These are phyloP conservation scores for Apiotrichum veenhuisii DNA, from an alignment of 1,284 basidiomycete genomes.

Conservation along the genomic window DNA sequence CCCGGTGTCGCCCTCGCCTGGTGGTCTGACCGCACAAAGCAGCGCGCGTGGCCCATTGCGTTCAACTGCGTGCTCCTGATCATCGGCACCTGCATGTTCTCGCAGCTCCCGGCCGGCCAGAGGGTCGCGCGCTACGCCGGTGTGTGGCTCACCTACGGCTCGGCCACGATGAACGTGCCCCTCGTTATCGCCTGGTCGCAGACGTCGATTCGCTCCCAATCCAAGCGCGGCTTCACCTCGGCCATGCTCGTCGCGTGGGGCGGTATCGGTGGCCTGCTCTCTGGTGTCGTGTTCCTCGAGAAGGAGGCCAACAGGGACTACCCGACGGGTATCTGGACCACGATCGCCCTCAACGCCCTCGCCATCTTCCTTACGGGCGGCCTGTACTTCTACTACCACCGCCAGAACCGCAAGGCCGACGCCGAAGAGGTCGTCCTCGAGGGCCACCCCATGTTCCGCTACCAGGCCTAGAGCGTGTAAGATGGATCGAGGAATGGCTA, in stretches of 20 bases:
- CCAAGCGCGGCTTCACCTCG: slow-evolving; percentile 39
- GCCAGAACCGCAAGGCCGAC: slow-evolving; percentile 16
- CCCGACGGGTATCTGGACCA: slow-evolving; percentile 19
- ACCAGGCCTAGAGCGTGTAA: slow-evolving; percentile 7
- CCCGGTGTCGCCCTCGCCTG: slow-evolving; percentile 41
- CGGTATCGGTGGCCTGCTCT: slow-evolving; percentile 19
- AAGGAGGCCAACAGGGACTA: slow-evolving; percentile 15
- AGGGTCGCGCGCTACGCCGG: slow-evolving; percentile 12
- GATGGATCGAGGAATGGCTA: too few relatives aligned
- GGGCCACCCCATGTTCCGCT: slow-evolving; percentile 9
- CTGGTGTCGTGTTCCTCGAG: slow-evolving; percentile 15
- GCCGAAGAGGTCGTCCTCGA: slow-evolving; percentile 10
- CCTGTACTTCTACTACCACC: not conserved
- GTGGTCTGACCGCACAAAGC: slow-evolving; percentile 38
- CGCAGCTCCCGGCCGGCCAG: not conserved
- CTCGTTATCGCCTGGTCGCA: slow-evolving; percentile 41
- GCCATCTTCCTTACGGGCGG: slow-evolving; percentile 15
- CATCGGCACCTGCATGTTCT: slow-evolving; percentile 11
- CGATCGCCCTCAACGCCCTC: slow-evolving; percentile 7
- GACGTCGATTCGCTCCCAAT: slow-evolving; percentile 51
- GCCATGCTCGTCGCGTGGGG: slow-evolving; percentile 17
- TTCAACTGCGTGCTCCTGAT: slow-evolving; percentile 9
- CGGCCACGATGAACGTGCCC: slow-evolving; percentile 37
- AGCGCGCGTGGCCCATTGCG: not conserved
- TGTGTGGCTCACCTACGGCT: slow-evolving; percentile 35